Base-by-base conservation (phyloP, 179 eudicot species). In the Carnegiea gigantea region DNA sequence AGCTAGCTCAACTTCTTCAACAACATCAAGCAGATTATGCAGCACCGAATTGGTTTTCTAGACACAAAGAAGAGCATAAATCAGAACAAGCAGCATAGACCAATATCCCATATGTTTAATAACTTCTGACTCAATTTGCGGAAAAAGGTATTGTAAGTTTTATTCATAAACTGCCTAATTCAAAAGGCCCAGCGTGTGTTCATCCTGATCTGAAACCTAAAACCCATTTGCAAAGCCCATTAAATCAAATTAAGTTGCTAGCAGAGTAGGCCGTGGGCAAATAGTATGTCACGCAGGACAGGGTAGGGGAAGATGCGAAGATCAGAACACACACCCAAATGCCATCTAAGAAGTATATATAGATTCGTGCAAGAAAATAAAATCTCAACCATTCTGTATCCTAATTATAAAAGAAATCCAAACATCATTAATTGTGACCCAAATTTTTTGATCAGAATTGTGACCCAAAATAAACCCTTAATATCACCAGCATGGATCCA, bases 1-100 rank as follows among this genome's bases (percentile, higher is more conserved):
- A 33, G 95, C 98, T 77, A 82, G 70, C 77, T 89, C 90, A 80
- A 93, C 85, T 91, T 95, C 99, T 84, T 89, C 92, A 73, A 90
- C 84, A 85, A 95, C 95, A 87, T 95, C 98, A 26, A 91, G 83
- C 88, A 93, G 83, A 83, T 84, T 87, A 82, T 93, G 92, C 83
- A 95, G 85, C 81, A 85, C 84, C 76, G 90, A 92, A 87, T 91
- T 86, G 62, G 91, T 90, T 79, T 86, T 90, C 99, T 95, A 88
- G 84, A 80, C 18, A 86, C 53, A 57, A 6, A 59, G 57, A 84
- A 77, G 38, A 76, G 33, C 20, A 33, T 18, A 82, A 68, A 78
- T 49, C 28, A 83, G 78, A 78, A 68, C 67, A 62, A 67, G 54
- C 43, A 75, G 11, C 38, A 51, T 7, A 62, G 9, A 46, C 36